These are phyloP conservation scores for Hordeum pubiflorum DNA, from an alignment of 202 grass and related monocot species.

Conservation along the genomic window DNA sequence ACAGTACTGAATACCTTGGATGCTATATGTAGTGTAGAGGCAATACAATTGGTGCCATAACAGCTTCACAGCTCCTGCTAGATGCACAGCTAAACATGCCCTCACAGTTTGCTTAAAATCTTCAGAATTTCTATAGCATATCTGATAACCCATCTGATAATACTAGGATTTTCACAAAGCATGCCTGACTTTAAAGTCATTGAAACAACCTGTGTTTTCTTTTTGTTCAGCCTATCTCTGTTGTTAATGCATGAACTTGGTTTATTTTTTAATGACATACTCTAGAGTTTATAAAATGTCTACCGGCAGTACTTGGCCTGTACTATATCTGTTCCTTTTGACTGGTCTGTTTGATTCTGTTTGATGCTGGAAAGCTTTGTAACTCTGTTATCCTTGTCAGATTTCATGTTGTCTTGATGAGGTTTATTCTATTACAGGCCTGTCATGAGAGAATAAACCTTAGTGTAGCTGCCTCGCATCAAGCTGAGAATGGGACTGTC, in stretches of 20 bases:
- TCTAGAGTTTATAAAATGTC: neutral
- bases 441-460: slow-evolving; percentile 35
- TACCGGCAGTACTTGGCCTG: neutral
- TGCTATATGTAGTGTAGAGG: neutral
- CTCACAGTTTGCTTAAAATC: neutral
- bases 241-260: neutral
- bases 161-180: no score
- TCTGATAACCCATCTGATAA: no score
- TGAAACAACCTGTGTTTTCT: neutral
- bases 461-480: slow-evolving; percentile 24
- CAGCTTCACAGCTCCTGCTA: neutral
- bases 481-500: slow-evolving; percentile 43
- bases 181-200: neutral
- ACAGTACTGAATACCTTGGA: neutral
- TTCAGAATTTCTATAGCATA: neutral
- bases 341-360: neutral
- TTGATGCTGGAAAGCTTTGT: neutral
- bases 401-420: neutral
- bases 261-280: neutral
- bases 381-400: neutral
- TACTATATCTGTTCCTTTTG: slow-evolving; percentile 10
- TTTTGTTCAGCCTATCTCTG: neutral
- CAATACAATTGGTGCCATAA: neutral
- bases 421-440: slow-evolving; percentile 31
- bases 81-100: neutral